Evolutionary conservation across 257 asterid genomes (phyloP).

Genomic region (Paulownia fortunei): DNA sequence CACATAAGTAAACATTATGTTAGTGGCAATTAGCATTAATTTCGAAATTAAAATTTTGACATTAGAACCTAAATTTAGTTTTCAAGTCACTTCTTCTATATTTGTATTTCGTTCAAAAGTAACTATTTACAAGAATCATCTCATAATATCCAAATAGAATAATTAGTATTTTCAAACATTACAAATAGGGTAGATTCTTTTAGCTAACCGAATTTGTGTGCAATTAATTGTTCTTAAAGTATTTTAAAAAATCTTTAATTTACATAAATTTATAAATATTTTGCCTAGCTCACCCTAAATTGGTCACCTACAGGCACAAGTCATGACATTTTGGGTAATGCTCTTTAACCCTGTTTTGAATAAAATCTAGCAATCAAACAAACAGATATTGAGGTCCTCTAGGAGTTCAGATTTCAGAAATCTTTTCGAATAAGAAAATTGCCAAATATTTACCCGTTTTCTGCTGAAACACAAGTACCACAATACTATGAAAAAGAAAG

Average conservation of each 20-base stretch:
- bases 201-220: not conserved
- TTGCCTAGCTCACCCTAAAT: not conserved
- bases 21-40: not conserved
- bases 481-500: not conserved
- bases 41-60: not conserved
- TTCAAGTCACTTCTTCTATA: not conserved
- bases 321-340: not conserved
- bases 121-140: too few relatives aligned
- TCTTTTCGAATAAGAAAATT: not conserved
- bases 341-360: not conserved
- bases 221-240: not conserved
- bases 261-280: too few relatives aligned
- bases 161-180: not conserved
- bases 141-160: not conserved
- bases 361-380: not conserved
- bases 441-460: not conserved
- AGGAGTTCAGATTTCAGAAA: not conserved
- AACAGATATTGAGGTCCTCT: not conserved
- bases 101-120: too few relatives aligned
- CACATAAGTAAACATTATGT: not conserved
- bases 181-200: not conserved
- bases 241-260: too few relatives aligned
- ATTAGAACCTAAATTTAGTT: not conserved
- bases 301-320: not conserved
- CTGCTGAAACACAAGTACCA: not conserved